A percentile compares a stretch with the other conserved stretches of the same genome.
phyloP scores from a whole-genome alignment of 2,329 filamentous ascomycete species.

The Cordyceps cicadae region DNA sequence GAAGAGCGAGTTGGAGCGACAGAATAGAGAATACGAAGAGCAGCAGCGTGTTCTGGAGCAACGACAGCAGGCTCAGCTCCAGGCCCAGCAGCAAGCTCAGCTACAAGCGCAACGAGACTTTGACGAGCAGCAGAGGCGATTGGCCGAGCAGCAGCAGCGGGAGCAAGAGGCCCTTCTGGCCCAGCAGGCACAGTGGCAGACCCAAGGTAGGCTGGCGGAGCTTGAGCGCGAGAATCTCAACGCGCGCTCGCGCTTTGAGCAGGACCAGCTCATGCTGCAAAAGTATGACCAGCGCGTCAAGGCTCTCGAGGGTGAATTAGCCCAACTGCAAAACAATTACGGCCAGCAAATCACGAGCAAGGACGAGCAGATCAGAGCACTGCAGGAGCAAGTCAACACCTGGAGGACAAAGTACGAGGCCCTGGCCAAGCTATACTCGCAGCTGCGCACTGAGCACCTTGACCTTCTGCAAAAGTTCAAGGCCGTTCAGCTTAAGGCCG shows the following conservation, averaged over 20 bases:
- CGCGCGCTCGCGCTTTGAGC: conserved; percentile 88
- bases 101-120: conserved; percentile 89
- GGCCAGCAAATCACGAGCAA: conserved; percentile 80
- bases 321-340: conserved; percentile 72
- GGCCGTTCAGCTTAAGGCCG: conserved; percentile 88
- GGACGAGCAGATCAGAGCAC: conserved; percentile 84
- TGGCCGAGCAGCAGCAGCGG: conserved; percentile 81
- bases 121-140: conserved; percentile 81
- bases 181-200: conserved; percentile 88
- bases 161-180: conserved; percentile 84
- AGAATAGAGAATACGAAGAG: conserved; percentile 91
- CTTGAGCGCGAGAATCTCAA: conserved; percentile 92
- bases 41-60: conserved; percentile 85
- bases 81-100: conserved; percentile 73
- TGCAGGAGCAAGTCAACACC: conserved; percentile 96
- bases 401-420: conserved; percentile 98
- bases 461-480: conserved; percentile 96
- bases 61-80: conserved; percentile 73
- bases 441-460: conserved; percentile 88
- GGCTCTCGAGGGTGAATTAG: conserved; percentile 78
- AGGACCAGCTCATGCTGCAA: conserved; percentile 93
- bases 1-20: conserved; percentile 83
- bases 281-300: conserved; percentile 96
- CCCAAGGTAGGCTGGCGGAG: conserved; percentile 90
- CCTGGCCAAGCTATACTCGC: conserved; percentile 92